Conservation (phyloP, 1,284 basidiomycete species). For the Cryptococcus floricola region DNA sequence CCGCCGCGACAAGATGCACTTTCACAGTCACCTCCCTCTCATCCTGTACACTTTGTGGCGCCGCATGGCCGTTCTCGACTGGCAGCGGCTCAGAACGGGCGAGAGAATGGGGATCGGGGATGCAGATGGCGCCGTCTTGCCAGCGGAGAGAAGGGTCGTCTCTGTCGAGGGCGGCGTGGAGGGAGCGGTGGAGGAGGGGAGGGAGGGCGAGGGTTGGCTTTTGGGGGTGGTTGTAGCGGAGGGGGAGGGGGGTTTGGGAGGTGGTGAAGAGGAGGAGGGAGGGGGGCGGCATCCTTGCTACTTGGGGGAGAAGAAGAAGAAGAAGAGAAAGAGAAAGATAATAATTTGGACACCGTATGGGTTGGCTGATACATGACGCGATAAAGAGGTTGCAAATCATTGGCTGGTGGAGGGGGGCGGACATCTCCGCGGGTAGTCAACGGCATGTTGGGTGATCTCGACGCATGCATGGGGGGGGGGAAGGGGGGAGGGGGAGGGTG, state of each 20-base stretch:
- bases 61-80: background rate
- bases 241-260: constrained; percentile 38
- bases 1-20: constrained; percentile 32
- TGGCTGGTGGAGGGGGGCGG: no score
- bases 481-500: no score
- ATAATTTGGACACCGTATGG: no score
- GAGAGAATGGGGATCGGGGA: constrained; percentile 1
- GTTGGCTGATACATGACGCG: no score
- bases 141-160: constrained; percentile 15
- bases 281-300: background rate
- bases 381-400: no score
- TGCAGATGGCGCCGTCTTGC: background rate
- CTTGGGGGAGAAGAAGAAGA: no score
- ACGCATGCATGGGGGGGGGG: no score
- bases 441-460: no score
- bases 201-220: constrained; percentile 39
- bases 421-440: no score
- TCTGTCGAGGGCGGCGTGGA: constrained; percentile 43
- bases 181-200: constrained; percentile 41
- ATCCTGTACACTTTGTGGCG: background rate
- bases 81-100: constrained; percentile 2
- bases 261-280: constrained; percentile 41
- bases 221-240: constrained; percentile 37
- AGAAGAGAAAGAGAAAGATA: no score
- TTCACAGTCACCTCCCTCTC: constrained; percentile 47